Evolutionary conservation across 768 basidiomycete species (phyloP), one percentile per base, ranked within the genome.

Genomic region (Boletus pseudopeckii): DNA sequence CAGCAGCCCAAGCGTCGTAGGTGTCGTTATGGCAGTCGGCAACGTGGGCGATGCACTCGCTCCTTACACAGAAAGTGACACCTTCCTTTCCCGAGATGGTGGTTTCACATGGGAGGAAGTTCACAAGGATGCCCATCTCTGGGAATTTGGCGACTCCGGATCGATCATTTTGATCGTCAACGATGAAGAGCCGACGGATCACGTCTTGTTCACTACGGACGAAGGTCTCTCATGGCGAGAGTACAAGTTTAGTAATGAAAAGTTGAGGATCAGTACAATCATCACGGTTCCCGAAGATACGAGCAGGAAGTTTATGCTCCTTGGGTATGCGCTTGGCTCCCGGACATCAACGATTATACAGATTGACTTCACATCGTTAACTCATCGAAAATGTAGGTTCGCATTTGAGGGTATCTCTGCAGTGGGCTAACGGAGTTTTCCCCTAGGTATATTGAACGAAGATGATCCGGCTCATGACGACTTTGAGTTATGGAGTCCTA

Each of bases 21-120:
- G 97, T 13, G 77, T 99, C 13, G 80, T 99, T 71, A 90, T 99
- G 81, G 97, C 89, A 1, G 94, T 98, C 42, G 97, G 97, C 8
- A 98, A 92, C 62, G 95, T 99, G 14, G 97, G 97, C 38, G 88
- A 92, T 57, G 66, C 74, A 1, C 81, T 99, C 2, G 84, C 82
- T 0, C 74, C 84, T 0, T 99, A 99, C 73, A 79, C 76, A 4
- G 89, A 98, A 30, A 85, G 86, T 55, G 96, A 98, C 68, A 97
- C 94, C 2, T 98, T 97, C 86, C 80, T 98, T 39, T 92, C 91
- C 52, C 91, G 97, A 5, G 92, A 99, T 62, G 97, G 85, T 2
- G 97, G 97, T 9, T 97, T 97, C 72, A 93, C 91, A 0, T 99
- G 97, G 97, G 85, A 97, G 67, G 97, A 99, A 73, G 88, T 99